Conservation (phyloP, 2,329 filamentous ascomycete genomes). For the Metarhizium robertsii region DNA sequence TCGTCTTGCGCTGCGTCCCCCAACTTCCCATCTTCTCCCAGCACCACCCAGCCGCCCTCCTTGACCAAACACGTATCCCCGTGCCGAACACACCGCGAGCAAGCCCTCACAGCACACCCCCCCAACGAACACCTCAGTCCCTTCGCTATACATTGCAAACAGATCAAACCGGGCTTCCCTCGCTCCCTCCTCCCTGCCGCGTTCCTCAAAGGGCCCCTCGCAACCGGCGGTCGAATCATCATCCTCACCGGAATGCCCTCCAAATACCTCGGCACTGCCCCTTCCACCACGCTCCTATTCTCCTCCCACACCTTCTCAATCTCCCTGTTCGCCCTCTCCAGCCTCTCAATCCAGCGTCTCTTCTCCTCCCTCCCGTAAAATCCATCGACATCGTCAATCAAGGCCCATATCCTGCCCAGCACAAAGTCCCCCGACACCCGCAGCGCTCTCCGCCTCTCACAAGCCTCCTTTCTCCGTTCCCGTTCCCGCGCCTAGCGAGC, state of each 20-base stretch:
- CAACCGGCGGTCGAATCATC: background rate
- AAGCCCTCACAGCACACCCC: background rate
- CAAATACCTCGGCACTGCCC: background rate
- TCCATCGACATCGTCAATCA: background rate
- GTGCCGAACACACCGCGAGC: background rate
- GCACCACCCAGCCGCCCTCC: background rate
- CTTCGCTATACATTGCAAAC: background rate
- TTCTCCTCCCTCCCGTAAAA: background rate
- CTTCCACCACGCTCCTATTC: background rate
- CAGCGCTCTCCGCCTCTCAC: background rate
- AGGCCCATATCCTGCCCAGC: background rate
- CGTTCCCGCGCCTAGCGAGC: background rate
- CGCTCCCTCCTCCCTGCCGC: background rate
- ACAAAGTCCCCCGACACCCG: conserved; percentile 2
- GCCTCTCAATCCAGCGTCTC: background rate
- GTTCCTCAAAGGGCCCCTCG: background rate
- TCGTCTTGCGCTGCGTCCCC: background rate
- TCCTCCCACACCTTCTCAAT: background rate
- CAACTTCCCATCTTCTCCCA: background rate
- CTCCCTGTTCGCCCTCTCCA: background rate
- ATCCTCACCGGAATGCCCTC: background rate
- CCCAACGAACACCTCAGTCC: background rate
- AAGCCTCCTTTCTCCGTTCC: background rate
- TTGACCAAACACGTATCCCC: background rate
- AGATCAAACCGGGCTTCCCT: background rate